These are phyloP conservation scores for Bauhinia variegata DNA, from an alignment of 306 rosid species.

Conservation along the genomic window DNA sequence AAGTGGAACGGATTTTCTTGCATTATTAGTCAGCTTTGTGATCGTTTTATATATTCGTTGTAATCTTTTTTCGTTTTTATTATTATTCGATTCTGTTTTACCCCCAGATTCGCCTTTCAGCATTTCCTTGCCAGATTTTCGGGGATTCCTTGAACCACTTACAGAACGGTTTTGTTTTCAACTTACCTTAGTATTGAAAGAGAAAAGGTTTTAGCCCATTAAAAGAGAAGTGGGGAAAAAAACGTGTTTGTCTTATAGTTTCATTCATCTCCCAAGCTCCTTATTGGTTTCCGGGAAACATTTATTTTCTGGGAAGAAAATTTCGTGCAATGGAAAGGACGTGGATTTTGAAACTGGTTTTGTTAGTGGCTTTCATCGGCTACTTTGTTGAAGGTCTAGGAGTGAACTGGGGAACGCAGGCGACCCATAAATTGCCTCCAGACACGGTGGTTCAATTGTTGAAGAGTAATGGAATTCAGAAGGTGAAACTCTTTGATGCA, in stretches of 20 bases:
- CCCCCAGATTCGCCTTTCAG: background rate
- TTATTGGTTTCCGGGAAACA: background rate
- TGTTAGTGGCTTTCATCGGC: slow-evolving; percentile 46
- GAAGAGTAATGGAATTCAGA: slow-evolving; percentile 82
- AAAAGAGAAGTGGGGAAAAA: background rate
- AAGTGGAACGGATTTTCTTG: background rate
- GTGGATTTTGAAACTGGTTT: slow-evolving; percentile 39
- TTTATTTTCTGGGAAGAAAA: background rate
- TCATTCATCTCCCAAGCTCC: background rate
- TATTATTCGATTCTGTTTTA: background rate
- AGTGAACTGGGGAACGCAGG: slow-evolving; percentile 95
- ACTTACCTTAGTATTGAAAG: background rate
- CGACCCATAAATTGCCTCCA: slow-evolving; percentile 77
- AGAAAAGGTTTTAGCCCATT: background rate
- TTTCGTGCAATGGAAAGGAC: slow-evolving; percentile 43
- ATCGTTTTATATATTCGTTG: no score
- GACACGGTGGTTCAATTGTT: slow-evolving; percentile 77
- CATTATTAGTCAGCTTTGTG: background rate
- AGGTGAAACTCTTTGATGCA: slow-evolving; percentile 93
- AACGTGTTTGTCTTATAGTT: background rate
- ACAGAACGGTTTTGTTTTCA: slow-evolving; percentile 43
- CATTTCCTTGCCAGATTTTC: slow-evolving; percentile 45
- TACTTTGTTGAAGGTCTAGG: slow-evolving; percentile 73
- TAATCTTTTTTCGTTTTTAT: no score
- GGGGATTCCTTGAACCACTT: slow-evolving; percentile 44